Evolutionary conservation across 441 rosid species (phyloP).

Genomic region (Mallotus japonicus): DNA sequence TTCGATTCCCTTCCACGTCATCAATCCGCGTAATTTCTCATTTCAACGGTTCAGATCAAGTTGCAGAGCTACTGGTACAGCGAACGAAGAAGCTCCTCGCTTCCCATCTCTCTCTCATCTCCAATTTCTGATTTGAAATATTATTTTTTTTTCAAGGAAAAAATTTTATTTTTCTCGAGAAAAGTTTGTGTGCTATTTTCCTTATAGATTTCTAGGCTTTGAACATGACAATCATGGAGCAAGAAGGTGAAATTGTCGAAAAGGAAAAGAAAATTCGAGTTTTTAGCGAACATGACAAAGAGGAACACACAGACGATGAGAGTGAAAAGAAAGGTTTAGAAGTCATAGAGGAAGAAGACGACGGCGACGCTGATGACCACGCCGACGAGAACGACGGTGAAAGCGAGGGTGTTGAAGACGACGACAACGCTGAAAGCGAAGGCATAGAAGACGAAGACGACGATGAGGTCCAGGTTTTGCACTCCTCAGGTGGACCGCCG

Average conservation of each 20-base stretch:
- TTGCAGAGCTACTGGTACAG: conserved; percentile 60
- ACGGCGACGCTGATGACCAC: conserved; percentile 32
- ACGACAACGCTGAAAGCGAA: conserved; percentile 29
- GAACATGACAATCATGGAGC: conserved; percentile 46
- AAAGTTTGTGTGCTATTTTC: conserved; percentile 13
- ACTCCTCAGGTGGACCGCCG: conserved; percentile 55
- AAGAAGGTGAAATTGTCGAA: conserved; percentile 29
- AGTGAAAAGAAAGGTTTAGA: conserved; percentile 30
- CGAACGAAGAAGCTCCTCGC: conserved; percentile 45
- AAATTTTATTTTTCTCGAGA: conserved; percentile 7
- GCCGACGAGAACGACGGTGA: conserved; percentile 43
- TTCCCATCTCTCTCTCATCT: conserved; percentile 23
- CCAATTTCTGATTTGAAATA: conserved; percentile 24
- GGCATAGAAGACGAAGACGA: conserved; percentile 35
- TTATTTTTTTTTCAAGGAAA: conserved; percentile 23
- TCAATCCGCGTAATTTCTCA: conserved; percentile 42
- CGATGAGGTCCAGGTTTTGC: conserved; percentile 52
- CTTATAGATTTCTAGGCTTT: background rate
- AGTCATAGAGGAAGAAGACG: conserved; percentile 36
- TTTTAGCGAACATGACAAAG: conserved; percentile 37
- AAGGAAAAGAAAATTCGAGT: conserved; percentile 33
- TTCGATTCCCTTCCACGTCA: conserved; percentile 60
- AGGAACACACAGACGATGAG: conserved; percentile 29
- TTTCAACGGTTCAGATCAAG: conserved; percentile 64
- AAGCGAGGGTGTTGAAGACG: conserved; percentile 35